These are phyloP conservation scores for Lunasporangiospora selenospora DNA, from an alignment of 192 early-diverging fungal species.

Conservation along the genomic window DNA sequence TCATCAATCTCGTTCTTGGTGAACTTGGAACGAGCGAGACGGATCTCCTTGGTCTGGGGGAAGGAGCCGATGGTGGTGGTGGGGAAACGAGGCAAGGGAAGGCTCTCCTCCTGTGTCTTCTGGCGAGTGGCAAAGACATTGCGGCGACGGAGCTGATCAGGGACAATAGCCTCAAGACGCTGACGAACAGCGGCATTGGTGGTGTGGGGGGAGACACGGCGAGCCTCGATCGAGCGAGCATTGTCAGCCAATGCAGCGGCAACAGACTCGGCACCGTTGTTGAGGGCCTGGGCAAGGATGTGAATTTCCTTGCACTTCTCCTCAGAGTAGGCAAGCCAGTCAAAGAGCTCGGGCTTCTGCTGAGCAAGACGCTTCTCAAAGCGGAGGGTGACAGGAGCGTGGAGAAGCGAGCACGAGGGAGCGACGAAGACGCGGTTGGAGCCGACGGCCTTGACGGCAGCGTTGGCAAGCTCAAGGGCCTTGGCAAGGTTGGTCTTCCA, in stretches of 20 bases:
- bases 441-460: slow-evolving; percentile 73
- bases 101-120: slow-evolving; percentile 71
- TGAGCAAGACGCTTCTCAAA: slow-evolving; percentile 73
- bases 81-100: slow-evolving; percentile 90
- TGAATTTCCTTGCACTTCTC: slow-evolving; percentile 91
- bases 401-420: slow-evolving; percentile 92
- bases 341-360: slow-evolving; percentile 78
- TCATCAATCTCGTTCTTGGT: slow-evolving; percentile 80
- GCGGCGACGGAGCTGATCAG: slow-evolving; percentile 77
- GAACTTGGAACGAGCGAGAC: slow-evolving; percentile 87
- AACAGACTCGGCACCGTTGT: slow-evolving; percentile 65
- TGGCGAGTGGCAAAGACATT: slow-evolving; percentile 77
- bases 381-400: slow-evolving; percentile 88
- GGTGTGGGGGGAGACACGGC: slow-evolving; percentile 81
- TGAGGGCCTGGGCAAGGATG: slow-evolving; percentile 66
- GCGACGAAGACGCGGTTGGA: slow-evolving; percentile 81
- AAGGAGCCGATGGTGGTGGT: slow-evolving; percentile 99
- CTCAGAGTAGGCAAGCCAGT: slow-evolving; percentile 94
- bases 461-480: slow-evolving; percentile 70
- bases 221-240: slow-evolving; percentile 67
- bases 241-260: slow-evolving; percentile 75
- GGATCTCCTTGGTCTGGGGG: slow-evolving; percentile 98
- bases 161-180: slow-evolving; percentile 68
- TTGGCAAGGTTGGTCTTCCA: slow-evolving; percentile 91
- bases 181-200: slow-evolving; percentile 84